These are phyloP conservation scores for Venturiaceae sp. DNA, from an alignment of 2,329 filamentous ascomycete genomes.

Conservation along the genomic window DNA sequence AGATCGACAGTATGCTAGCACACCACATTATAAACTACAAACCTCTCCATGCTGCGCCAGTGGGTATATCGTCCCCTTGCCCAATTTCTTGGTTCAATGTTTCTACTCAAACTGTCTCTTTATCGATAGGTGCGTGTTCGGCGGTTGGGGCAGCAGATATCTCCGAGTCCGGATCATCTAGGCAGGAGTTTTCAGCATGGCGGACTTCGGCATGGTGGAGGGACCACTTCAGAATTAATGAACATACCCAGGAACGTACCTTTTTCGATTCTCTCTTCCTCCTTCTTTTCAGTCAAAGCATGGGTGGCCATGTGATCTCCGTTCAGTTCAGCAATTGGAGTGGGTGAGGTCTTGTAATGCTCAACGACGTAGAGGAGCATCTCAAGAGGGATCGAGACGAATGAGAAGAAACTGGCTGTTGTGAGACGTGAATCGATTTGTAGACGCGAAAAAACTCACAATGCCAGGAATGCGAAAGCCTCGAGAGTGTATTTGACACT, in stretches of 20 bases:
- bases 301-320: neutral
- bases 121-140: neutral
- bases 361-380: neutral
- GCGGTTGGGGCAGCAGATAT: neutral
- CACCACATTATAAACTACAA: neutral
- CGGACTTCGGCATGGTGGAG: neutral
- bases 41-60: neutral
- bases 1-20: neutral
- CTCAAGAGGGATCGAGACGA: slow-evolving; percentile 28
- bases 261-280: neutral
- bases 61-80: neutral
- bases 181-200: neutral
- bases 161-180: neutral
- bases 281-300: neutral
- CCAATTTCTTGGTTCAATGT: neutral
- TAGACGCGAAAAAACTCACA: slow-evolving; percentile 21
- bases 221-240: neutral
- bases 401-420: slow-evolving; percentile 28
- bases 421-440: neutral
- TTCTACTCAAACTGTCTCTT: neutral
- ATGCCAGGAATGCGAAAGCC: slow-evolving; percentile 34
- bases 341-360: neutral
- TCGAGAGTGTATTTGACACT: slow-evolving; percentile 29
- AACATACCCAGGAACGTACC: neutral
- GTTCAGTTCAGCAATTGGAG: neutral